Evolutionary conservation across 2,329 filamentous ascomycete species (phyloP), one percentile per base, ranked within the genome.

Genomic region (Talaromyces sp.): DNA sequence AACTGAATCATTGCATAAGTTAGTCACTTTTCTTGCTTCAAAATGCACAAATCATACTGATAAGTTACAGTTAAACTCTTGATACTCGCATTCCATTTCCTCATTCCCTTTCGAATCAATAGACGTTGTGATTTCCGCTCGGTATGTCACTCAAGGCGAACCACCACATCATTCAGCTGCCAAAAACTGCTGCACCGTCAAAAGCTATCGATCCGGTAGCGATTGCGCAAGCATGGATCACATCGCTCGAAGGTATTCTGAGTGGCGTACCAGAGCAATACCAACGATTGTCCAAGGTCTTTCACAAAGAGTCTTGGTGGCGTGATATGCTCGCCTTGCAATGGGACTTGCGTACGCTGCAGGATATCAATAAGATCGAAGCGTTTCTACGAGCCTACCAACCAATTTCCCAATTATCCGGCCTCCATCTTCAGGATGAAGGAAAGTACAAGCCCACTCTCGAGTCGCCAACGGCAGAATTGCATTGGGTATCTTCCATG

Each of bases 281-380:
- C 41, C n/a, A 3, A 10, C n/a, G 41, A 9, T 3, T 43, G 16
- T 11, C 41, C 41, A 43, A 65, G 1, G 67, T 79, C 14, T 75
- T 80, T 56, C 74, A 78, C 16, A 43, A 69, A n/a, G 76, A 77
- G 14, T 76, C 77, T 9, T 78, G 76, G 75, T 79, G 77, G 75
- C 73, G 78, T 7, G 77, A 79, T 41, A 75, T 76, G 69, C 69
- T 79, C n/a, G 73, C 72, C 5, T 64, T 79, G 13, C 73, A 74
- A 35, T 79, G 77, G 78, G 74, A 79, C 45, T 71, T 77, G 63
- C 77, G 72, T 27, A 76, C 76, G 3, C 66, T 78, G 22, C 71
- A 74, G 45, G 72, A 70, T 6, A 69, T 70, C 14, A 58, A 66
- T 0, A 70, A 72, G 9, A 78, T 79, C 19, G 65, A 71, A 33